Percentiles rank a stretch among this genome's conserved stretches.
Evolutionary conservation across 768 basidiomycete genomes (phyloP).

Genomic region (Rhodotorula toruloides): DNA sequence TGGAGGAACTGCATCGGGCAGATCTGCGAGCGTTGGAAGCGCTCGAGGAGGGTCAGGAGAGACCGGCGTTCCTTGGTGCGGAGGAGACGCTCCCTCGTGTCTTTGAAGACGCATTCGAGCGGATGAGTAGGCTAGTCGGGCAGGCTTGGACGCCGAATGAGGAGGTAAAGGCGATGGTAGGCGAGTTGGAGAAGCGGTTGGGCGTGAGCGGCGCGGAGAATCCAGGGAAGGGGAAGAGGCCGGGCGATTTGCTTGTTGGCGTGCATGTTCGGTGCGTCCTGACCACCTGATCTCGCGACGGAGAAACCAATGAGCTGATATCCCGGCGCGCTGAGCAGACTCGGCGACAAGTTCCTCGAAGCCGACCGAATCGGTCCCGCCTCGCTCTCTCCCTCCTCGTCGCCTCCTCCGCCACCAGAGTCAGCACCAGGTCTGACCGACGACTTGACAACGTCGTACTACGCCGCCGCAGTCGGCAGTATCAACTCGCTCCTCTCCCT

Average conservation of each 20-base stretch:
- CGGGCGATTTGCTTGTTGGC: conserved; percentile 25
- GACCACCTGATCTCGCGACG: no score
- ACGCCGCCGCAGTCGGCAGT: conserved; percentile 19
- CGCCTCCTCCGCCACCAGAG: not conserved
- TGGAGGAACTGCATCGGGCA: conserved; percentile 9
- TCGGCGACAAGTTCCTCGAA: conserved; percentile 38
- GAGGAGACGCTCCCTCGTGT: conserved; percentile 17
- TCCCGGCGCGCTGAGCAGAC: not conserved
- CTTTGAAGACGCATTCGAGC: conserved; percentile 23
- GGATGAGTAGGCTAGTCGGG: conserved; percentile 7
- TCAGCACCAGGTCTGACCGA: conserved; percentile 9
- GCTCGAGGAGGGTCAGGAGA: not conserved
- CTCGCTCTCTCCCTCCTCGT: not conserved
- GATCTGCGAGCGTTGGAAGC: not conserved
- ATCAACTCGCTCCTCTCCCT: conserved; percentile 17
- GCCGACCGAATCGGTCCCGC: conserved; percentile 18
- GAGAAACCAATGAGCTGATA: no score
- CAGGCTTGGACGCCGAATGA: conserved; percentile 17
- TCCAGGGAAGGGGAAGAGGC: conserved; percentile 10
- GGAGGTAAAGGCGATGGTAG: not conserved
- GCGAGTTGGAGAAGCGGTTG: not conserved
- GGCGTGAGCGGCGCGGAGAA: not conserved
- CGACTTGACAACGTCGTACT: conserved; percentile 14
- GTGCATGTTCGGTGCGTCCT: conserved; percentile 31
- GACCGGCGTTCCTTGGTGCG: conserved; percentile 10